Base-by-base conservation (phyloP, 805 yeast genomes). In the Henningerozyma blattae region DNA sequence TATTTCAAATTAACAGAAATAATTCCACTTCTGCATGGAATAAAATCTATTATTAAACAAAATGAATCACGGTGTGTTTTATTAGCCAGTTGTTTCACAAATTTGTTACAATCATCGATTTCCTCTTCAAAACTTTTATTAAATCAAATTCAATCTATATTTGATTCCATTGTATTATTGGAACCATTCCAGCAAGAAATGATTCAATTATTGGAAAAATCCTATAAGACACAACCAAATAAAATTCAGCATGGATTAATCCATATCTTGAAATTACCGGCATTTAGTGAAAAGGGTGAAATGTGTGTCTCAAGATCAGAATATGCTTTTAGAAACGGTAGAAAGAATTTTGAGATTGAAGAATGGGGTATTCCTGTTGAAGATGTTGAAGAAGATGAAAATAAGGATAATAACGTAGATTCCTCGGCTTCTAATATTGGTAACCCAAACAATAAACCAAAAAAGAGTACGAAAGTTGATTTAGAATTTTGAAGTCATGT, bases 291-390 rank as follows among this genome's bases (percentile, higher is more conserved):
- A 8, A 54, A 75, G 16, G 97, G 98, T 1, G 65, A 73, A 45
- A 87, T 86, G 95, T 72, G 73, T 42, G 69, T 74, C 1, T 70
- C 75, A 36, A 65, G 66, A 37, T 77, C 81, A 38, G 96, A 87
- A 56, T 78, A 72, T 54, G 85, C 94, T 4, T 89, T 87, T 60
- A 77, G 77, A 50, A 83, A 85, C 43, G 89, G 95, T 12, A 70
- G 81, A 41, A 74, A 75, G 54, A 75, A 70, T 46, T 85, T 89
- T 51, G 95, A 83, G 48, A 78, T 91, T 34, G 89, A 83, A 44
- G 84, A 77, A 48, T 91, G 95, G 94, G 84, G 94, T n/a, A 91
- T 91, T 33, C 97, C 98, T 0, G 94, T 89, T 2, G 95, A 86
- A 37, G 93, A 80, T 37, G 81, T 67, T n/a, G 78, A 67, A 13